phyloP scores from a whole-genome alignment of 345 rosid species.

The Pseudoturritis turrita region DNA sequence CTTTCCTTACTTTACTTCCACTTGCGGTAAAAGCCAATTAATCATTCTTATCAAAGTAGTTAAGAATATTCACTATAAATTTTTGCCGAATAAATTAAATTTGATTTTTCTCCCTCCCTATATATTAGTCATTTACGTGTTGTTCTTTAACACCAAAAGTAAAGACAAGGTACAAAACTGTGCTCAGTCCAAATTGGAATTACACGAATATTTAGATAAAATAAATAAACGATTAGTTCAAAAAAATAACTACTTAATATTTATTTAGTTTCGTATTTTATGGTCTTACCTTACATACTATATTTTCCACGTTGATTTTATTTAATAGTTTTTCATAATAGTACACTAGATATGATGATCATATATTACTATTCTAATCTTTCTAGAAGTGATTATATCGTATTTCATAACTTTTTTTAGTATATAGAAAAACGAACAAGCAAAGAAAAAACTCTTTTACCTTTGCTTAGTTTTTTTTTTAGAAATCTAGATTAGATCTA shows the following conservation, averaged over 20 bases:
- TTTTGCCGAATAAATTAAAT: neutral
- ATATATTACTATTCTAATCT: too few species aligned
- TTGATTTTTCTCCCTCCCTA: neutral
- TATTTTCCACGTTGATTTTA: too few species aligned
- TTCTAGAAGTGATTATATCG: too few species aligned
- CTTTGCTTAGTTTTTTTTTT: too few species aligned
- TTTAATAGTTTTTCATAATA: too few species aligned
- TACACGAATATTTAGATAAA: too few species aligned
- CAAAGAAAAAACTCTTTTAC: too few species aligned
- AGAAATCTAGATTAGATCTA: too few species aligned
- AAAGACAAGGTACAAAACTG: neutral
- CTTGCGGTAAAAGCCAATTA: constrained; percentile 18
- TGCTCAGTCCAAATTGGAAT: neutral
- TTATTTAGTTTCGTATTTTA: neutral
- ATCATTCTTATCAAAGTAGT: neutral
- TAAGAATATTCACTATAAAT: neutral
- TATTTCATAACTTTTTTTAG: neutral
- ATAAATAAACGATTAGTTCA: too few species aligned
- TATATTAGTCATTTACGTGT: neutral
- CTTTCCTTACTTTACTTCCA: constrained; percentile 9
- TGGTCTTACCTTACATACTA: too few species aligned
- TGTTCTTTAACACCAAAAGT: neutral
- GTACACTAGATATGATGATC: too few species aligned
- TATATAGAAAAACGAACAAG: neutral
- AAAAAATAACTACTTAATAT: too few species aligned